Base-by-base conservation (phyloP, 345 rosid species). In the Eucalyptus urophylla region DNA sequence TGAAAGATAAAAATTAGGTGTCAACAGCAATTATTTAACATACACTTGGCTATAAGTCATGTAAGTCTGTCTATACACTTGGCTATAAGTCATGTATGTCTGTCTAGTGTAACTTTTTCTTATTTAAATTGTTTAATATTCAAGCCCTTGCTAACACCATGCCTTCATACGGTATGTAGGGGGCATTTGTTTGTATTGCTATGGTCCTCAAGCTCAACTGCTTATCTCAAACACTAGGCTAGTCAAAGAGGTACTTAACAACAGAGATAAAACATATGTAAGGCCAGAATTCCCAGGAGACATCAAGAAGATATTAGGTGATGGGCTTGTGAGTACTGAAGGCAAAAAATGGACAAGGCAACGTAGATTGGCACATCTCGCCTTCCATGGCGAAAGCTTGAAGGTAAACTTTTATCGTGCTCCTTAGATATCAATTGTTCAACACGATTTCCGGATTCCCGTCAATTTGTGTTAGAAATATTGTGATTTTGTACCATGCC, bases 301-400 rank as follows among this genome's bases (percentile, higher is more conserved):
- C 49, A 67, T 83, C 14, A 86, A 89, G 72, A 90, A 72, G 89
- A 58, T 93, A 11, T 21, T 90, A 14, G 95, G 96, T 6, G 92
- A 94, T 43, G 95, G 95, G 15, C 90, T 93, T 21, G 91, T 92
- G 40, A 24, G 21, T 8, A 67, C 90, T 9, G 21, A 53, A 69
- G 92, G 94, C 29, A 87, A 89, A 33, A 94, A 93, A 91, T 95
- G 95, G 94, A 50, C 13, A 4, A 92, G 86, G 89, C 88, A 87
- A 44, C 91, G 92, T 44, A 94, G 92, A 88, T 88, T 94, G 45
- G 94, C 95, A 44, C 92, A 91, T 86, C 90, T 90, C 29, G 93
- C 94, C 54, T 95, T 95, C 89, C 94, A 92, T 90, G 92, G 92
- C 4, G 93, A 95, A 62, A 87, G 91, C 90, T 89, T 95, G 88